Conservation (phyloP, 2,329 filamentous ascomycete species). For the Aspergillus pseudonomiae region DNA sequence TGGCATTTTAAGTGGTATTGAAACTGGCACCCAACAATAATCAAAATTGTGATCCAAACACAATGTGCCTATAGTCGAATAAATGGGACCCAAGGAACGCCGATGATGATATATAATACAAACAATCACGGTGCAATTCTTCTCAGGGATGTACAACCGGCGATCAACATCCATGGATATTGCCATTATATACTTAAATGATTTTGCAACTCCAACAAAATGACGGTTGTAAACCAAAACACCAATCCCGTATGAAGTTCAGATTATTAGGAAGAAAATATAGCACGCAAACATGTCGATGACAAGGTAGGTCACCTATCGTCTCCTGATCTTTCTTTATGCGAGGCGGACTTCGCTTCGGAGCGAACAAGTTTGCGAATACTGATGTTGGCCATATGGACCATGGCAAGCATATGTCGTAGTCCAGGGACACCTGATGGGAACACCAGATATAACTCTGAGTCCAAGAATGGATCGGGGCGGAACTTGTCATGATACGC, state of each 20-base stretch:
- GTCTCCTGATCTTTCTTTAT: background rate
- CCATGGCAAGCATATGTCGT: conserved; percentile 36
- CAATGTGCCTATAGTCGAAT: background rate
- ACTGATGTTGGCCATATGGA: conserved; percentile 45
- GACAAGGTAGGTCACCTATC: background rate
- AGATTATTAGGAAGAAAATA: background rate
- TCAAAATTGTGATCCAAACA: background rate
- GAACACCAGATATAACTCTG: conserved; percentile 41
- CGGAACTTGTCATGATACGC: conserved; percentile 45
- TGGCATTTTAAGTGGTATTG: background rate
- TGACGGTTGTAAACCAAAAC: background rate
- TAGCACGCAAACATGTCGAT: background rate
- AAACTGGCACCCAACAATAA: background rate
- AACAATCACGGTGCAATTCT: background rate
- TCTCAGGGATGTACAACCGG: background rate
- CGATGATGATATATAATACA: background rate
- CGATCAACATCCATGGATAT: background rate
- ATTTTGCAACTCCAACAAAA: background rate
- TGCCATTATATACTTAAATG: background rate
- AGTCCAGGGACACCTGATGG: conserved; percentile 35
- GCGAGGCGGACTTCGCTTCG: background rate
- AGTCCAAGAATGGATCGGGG: conserved; percentile 36
- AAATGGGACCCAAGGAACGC: background rate
- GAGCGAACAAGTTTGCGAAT: conserved; percentile 27
- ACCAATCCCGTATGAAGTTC: background rate